Evolutionary conservation across 1,284 basidiomycete species (phyloP).

Genomic region (Uromyces viciae-fabae): DNA sequence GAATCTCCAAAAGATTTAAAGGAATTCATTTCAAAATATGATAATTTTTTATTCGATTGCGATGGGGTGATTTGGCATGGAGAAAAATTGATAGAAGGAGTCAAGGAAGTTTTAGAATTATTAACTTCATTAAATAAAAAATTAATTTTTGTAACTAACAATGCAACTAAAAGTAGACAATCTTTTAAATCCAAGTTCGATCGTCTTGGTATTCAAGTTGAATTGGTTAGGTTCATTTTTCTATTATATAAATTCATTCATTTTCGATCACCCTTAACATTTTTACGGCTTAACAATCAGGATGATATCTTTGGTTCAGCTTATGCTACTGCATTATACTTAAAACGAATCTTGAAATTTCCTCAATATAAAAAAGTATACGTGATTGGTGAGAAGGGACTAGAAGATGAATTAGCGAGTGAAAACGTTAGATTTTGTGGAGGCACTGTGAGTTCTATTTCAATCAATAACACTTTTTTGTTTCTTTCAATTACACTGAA

Average conservation of each 20-base stretch:
- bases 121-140: conserved; percentile 66
- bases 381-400: conserved; percentile 84
- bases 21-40: conserved; percentile 27
- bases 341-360: conserved; percentile 81
- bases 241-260: neutral
- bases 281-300: conserved; percentile 60
- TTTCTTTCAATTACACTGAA: too few species aligned
- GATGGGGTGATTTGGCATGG: conserved; percentile 88
- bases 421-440: conserved; percentile 78
- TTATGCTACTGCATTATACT: conserved; percentile 86
- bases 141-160: conserved; percentile 93
- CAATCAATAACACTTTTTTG: too few species aligned
- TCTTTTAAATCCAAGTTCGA: conserved; percentile 89
- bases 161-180: conserved; percentile 86
- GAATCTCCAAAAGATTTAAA: conserved; percentile 20
- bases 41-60: conserved; percentile 82
- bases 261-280: neutral
- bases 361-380: conserved; percentile 91
- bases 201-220: conserved; percentile 75
- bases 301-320: conserved; percentile 95
- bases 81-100: conserved; percentile 73
- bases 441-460: conserved; percentile 73
- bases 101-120: conserved; percentile 62
- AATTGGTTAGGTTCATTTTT: conserved; percentile 64
- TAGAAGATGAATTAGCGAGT: conserved; percentile 84